phyloP scores from a whole-genome alignment of 805 yeast genomes.

The Candida yuanshanica region DNA sequence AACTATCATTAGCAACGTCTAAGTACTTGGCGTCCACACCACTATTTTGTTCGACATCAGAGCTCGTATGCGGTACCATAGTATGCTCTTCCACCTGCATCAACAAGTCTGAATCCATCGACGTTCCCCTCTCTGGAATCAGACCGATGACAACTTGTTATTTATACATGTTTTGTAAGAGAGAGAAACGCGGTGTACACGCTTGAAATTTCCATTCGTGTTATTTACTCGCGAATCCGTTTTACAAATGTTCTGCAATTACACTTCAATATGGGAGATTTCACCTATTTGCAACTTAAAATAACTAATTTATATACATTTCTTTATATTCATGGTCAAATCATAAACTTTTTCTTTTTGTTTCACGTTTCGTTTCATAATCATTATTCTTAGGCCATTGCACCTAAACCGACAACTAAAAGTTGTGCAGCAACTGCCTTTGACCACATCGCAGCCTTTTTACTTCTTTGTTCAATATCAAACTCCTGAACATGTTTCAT shows the following conservation, averaged over 20 bases:
- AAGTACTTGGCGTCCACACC: neutral
- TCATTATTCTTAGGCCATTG: slow-evolving; percentile 33
- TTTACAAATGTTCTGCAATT: no score
- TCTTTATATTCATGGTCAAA: neutral
- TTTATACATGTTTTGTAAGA: neutral
- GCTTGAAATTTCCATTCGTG: slow-evolving; percentile 1
- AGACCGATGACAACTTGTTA: no score
- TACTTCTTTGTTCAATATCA: slow-evolving; percentile 37
- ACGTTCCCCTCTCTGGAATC: neutral
- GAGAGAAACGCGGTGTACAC: neutral
- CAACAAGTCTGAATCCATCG: neutral
- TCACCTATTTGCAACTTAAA: no score
- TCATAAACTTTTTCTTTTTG: neutral
- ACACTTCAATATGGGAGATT: no score
- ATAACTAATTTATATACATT: slow-evolving; percentile 1
- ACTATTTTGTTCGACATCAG: neutral
- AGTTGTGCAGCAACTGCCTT: slow-evolving; percentile 55
- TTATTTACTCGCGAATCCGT: no score
- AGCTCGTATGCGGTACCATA: neutral
- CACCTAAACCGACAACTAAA: slow-evolving; percentile 53
- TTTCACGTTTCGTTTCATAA: neutral
- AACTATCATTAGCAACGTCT: neutral
- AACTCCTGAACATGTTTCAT: slow-evolving; percentile 48
- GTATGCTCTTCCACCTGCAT: neutral
- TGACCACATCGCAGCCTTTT: slow-evolving; percentile 51